A percentile compares a stretch with the other conserved stretches of the same genome.
Evolutionary conservation across 495 filamentous ascomycete genomes (phyloP).

Genomic region (Darksidea phi): DNA sequence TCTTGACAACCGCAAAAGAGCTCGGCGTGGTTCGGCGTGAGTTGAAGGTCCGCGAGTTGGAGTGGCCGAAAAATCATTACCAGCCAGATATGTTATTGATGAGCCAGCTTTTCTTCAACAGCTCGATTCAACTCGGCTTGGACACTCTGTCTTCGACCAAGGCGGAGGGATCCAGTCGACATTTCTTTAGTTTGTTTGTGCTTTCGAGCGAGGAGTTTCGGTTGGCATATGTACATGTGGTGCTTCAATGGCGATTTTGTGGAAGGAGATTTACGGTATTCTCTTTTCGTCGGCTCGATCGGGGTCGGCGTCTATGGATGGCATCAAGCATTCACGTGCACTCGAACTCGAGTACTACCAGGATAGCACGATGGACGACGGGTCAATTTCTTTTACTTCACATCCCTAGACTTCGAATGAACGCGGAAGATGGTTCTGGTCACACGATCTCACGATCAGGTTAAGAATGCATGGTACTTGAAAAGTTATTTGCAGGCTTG

Average conservation of each 20-base stretch:
- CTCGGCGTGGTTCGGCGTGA: not conserved
- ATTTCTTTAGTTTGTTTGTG: not conserved
- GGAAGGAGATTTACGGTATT: not conserved
- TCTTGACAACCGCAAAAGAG: slow-evolving; percentile 4
- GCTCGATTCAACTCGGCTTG: not conserved
- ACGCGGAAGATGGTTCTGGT: not conserved
- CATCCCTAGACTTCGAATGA: too few species aligned
- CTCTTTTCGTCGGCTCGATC: not conserved
- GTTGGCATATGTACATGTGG: not conserved
- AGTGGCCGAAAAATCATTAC: slow-evolving; percentile 5
- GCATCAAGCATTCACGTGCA: too few species aligned
- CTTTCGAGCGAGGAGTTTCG: slow-evolving; percentile 1
- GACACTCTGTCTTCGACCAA: not conserved
- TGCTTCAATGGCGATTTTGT: not conserved
- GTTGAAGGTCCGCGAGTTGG: not conserved
- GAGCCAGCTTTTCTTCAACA: not conserved
- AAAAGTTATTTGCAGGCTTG: too few species aligned
- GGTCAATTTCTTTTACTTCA: too few species aligned
- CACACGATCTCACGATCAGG: not conserved
- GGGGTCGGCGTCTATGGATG: too few species aligned
- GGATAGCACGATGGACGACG: too few species aligned
- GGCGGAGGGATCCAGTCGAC: too few species aligned
- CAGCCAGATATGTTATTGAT: slow-evolving; percentile 15
- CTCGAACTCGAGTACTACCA: too few species aligned
- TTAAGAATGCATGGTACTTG: not conserved